Percentiles rank a stretch among this genome's conserved stretches.
Conservation (phyloP, 345 rosid genomes). For the Bruguiera gymnorhiza region DNA sequence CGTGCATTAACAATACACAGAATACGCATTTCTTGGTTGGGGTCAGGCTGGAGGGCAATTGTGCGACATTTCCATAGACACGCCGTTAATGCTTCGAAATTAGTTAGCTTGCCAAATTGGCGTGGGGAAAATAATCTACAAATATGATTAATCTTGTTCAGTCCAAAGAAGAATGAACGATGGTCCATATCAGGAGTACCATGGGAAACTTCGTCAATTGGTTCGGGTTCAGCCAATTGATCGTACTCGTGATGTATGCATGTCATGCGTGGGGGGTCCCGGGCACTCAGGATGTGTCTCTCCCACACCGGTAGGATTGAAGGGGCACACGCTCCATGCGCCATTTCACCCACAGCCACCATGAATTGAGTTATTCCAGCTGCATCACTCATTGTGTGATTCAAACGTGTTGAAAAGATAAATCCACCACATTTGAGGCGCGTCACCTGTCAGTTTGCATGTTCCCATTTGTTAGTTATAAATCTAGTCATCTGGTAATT, state of each 20-base stretch:
- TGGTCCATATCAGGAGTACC: constrained; percentile 3
- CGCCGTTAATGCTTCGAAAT: constrained; percentile 12
- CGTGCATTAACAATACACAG: background rate
- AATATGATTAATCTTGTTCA: too few relatives aligned
- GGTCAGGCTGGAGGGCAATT: constrained; percentile 10
- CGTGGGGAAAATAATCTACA: constrained; percentile 3
- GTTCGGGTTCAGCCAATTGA: too few relatives aligned
- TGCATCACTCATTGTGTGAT: constrained; percentile 19
- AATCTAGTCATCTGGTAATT: too few relatives aligned
- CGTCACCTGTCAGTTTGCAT: background rate
- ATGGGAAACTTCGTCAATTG: too few relatives aligned
- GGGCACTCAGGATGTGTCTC: too few relatives aligned
- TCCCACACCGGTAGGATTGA: too few relatives aligned
- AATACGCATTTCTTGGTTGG: background rate
- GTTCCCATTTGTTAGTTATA: too few relatives aligned
- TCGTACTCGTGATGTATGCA: background rate
- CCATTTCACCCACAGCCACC: constrained; percentile 18
- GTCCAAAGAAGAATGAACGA: constrained; percentile 16
- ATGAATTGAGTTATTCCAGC: constrained; percentile 14
- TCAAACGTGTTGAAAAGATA: constrained; percentile 7
- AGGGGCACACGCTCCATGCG: background rate
- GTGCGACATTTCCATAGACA: constrained; percentile 26
- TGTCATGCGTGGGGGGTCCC: too few relatives aligned
- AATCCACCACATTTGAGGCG: constrained; percentile 23
- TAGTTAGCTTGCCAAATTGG: background rate